These are phyloP conservation scores for Ustilago trichophora DNA, from an alignment of 1,284 basidiomycete species.

Conservation along the genomic window DNA sequence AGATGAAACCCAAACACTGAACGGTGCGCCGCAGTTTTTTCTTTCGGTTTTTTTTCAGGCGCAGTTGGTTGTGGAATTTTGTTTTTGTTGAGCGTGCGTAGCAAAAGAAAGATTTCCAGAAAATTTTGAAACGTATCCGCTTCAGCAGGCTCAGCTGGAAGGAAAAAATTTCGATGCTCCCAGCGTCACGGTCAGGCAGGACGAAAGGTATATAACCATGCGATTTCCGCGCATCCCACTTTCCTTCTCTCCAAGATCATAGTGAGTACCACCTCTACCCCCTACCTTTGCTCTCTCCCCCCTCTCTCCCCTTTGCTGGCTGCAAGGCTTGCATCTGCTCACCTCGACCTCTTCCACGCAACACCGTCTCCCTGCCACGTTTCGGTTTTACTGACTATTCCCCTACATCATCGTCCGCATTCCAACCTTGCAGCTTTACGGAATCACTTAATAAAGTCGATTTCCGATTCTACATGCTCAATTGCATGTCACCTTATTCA, in stretches of 20 bases:
- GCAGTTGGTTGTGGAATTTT: too few species aligned
- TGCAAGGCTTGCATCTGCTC: not conserved
- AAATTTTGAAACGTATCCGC: not conserved
- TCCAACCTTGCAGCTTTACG: constrained; percentile 55
- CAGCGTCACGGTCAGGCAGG: not conserved
- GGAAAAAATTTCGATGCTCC: constrained; percentile 11
- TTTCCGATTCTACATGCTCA: constrained; percentile 64
- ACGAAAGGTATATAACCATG: constrained; percentile 39
- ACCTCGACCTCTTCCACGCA: not conserved
- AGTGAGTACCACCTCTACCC: constrained; percentile 42
- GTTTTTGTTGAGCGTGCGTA: too few species aligned
- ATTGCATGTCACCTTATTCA: constrained; percentile 65
- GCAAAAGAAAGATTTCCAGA: not conserved
- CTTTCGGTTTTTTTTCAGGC: too few species aligned
- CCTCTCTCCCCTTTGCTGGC: not conserved
- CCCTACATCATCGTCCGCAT: not conserved
- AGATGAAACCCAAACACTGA: not conserved
- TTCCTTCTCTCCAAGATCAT: constrained; percentile 51
- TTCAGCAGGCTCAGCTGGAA: constrained; percentile 2
- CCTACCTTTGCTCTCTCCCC: constrained; percentile 11
- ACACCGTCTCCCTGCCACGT: not conserved
- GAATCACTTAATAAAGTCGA: constrained; percentile 66
- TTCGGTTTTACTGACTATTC: constrained; percentile 24
- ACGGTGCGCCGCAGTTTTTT: constrained; percentile 10
- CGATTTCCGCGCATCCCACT: constrained; percentile 28